Base-by-base conservation (phyloP, 495 filamentous ascomycete species). In the Aspergillus mulundensis region DNA sequence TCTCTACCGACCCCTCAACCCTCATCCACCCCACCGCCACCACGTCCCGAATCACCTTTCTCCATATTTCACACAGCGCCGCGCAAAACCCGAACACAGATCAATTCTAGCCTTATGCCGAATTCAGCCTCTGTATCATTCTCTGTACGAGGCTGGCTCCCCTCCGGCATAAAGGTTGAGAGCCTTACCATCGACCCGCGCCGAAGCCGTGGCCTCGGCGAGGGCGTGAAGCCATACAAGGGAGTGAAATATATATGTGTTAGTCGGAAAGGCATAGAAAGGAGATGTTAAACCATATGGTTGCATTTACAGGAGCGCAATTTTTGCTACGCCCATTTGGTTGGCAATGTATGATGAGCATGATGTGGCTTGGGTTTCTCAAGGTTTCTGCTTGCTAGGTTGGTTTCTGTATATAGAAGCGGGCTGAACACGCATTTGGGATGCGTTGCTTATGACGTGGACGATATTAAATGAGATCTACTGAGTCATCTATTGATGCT, bases 221-320 rank as follows among this genome's bases (percentile, higher is more conserved):
- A 95, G 61, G 84, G 87, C 11, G 83, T 97, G 41, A 92, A 89
- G 70, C 94, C 95, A 39, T 99, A 95, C 70, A 99, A 97, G 75
- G 95, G 94, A 12, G 94, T 97, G 44, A 99, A 97, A 72, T 99
- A 99, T 71, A 68, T 97, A 54, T 95, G 91, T 60, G 84, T 94
- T 25, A 96, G 91, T 71, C 84, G 82, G 59, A 84, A 82, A 41
- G 95, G 95, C 3, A 80, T 99, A 39, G 94, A 97, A 72, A 62
- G 74, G 20, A 66, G 76, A 49, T 75, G 71, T 52, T 78, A 40
- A 38, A 20, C 12, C 20, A 34, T 40, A 39, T 40, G 10, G 34
- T 50, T 50, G 48, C 48, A 50, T 50, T 40, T 50, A 50, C 34
- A 19, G 32, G 48, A 40, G 38, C 24, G 38, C 16, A 50, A 36